These are phyloP conservation scores for Talaromyces nanjingensis DNA, from an alignment of 495 filamentous ascomycete species.

Conservation along the genomic window DNA sequence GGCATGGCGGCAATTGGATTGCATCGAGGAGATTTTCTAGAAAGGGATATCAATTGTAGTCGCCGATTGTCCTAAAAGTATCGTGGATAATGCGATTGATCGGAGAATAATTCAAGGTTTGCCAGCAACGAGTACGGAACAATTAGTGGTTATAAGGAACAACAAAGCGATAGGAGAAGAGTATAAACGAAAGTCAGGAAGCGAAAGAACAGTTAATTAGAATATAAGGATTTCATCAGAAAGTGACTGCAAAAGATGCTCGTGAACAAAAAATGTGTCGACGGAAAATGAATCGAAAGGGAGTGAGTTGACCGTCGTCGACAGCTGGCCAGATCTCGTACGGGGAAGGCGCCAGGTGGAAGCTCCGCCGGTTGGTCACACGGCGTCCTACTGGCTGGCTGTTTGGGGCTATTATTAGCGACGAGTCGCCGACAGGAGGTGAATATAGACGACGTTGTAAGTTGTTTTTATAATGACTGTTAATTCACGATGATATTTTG, in stretches of 20 bases:
- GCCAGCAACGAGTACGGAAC: slow-evolving; percentile 10
- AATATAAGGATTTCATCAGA: slow-evolving; percentile 31
- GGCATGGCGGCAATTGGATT: slow-evolving; percentile 14
- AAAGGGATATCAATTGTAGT: not conserved
- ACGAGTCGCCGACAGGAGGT: not conserved
- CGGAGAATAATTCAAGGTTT: slow-evolving; percentile 8
- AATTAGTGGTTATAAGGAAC: slow-evolving; percentile 17
- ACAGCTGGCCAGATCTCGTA: slow-evolving; percentile 11
- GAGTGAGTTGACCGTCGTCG: slow-evolving; percentile 7
- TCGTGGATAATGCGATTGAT: slow-evolving; percentile 3
- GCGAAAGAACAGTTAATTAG: slow-evolving; percentile 11
- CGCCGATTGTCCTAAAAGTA: not conserved
- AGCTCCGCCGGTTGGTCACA: not conserved
- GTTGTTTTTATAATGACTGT: not conserved
- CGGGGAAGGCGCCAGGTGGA: slow-evolving; percentile 10
- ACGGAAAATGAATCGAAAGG: not conserved
- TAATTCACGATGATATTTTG: not conserved
- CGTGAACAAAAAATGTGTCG: slow-evolving; percentile 10
- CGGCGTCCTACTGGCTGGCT: slow-evolving; percentile 1
- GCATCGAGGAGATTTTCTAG: not conserved
- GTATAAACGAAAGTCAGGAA: slow-evolving; percentile 35
- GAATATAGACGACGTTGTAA: not conserved
- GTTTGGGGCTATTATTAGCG: not conserved
- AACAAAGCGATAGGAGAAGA: slow-evolving; percentile 22
- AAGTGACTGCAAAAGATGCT: slow-evolving; percentile 16